Base-by-base conservation (phyloP, 208 protist species). In the Borovskyia barvae region DNA sequence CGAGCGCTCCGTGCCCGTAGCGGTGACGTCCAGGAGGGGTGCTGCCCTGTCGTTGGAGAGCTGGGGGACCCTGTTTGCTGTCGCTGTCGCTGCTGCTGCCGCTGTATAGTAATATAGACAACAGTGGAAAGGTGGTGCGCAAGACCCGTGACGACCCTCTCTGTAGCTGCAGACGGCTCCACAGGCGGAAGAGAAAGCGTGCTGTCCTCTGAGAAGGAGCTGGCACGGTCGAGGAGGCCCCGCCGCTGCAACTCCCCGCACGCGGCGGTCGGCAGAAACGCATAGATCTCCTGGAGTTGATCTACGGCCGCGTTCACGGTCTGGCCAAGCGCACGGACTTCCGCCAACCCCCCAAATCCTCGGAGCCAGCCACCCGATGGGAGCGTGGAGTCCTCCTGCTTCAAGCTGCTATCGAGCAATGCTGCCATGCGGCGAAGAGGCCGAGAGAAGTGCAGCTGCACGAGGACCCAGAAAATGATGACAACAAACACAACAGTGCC, bases 71-170 rank as follows among this genome's bases (percentile, higher is more conserved):
- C 20, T 26, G 42, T 25, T n/a, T 6, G 9, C 4, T 25, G 42
- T 32, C 30, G 24, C 9, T 3, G 5, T n/a, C 15, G 9, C 32
- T 30, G 3, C 5, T 22, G 51, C 22, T 30, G 53, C 3, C 6
- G 53, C 19, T 5, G 55, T 19, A 63, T 43, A 26, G 1, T 63
- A 46, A 63, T 52, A 17, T 63, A 53, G 22, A 63, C 56, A 26
- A 63, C 56, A 9, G 56, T 63, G 35, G 56, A 54, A 1, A 63
- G 56, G 46, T 63, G 56, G 12, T 24, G 12, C 24, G 11, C 25
- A 25, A 6, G 30, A 25, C 42, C 30, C 29, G 12, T 45, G 30
- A 3, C 40, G 35, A 6, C 40, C 36, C 50, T 43, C 32, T 14
- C 24, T 37, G 35, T 43, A 37, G 2, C 36, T 15, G 2, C 50